Evolutionary conservation across 2,329 filamentous ascomycete species (phyloP), one percentile per base, ranked within the genome.

Genomic region (Parastagonospora nodorum): DNA sequence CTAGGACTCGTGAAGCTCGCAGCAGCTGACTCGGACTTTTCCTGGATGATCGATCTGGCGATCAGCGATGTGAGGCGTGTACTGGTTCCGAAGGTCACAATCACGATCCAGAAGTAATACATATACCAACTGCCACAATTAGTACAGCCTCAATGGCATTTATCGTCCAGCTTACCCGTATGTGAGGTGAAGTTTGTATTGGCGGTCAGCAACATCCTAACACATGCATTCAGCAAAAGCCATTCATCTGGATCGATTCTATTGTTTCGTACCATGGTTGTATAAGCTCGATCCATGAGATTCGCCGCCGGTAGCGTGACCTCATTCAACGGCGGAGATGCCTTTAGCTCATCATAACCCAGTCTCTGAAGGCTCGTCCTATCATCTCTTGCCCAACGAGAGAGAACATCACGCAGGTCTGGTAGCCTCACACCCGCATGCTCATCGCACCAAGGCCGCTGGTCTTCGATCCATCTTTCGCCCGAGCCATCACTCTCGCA

Each of bases 21-120:
- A 30, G 33, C 24, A 5, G 47, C 16, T 9, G 53, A 37, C 30
- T 51, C 42, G 14, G 49, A 50, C 8, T 47, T 55, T 42, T 36
- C 54, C 48, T 31, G 43, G 48, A 9, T 27, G 35, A 40, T 32
- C 35, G 5, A 57, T 12, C 46, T 50, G 11, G 35, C 40, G 11
- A 68, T 59, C 9, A 63, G 50, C 29, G 58, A 48, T 1, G 63
- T 9, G 6, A 72, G 52, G 15, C 63, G 65, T 14, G 50, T 60
- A 12, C 53, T 48, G 11, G 64, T 42, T 8, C 69, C 69, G n/a
- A 68, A 50, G 1, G 55, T 46, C 15, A 69, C 29, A 2, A 71
- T 63, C 11, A 59, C 16, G 10, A 57, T 49, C 69, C 69, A 71
- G 37, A 72, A 72, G 47, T 63, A 70, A 50, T 61, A 68, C 63